Evolutionary conservation across 306 rosid genomes (phyloP).

Genomic region (Lupinus albus): DNA sequence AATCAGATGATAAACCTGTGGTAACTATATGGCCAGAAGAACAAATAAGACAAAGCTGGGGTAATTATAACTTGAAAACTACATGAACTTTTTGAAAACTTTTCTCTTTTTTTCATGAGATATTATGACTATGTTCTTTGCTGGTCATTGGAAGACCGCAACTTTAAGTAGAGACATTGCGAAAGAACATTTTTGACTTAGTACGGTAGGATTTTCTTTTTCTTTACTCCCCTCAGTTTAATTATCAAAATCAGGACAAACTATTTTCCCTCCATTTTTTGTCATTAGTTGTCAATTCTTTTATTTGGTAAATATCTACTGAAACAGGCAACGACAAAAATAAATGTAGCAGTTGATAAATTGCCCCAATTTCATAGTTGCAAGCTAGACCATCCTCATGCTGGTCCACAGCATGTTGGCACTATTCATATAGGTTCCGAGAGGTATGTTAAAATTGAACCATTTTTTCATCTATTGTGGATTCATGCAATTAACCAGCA

Average conservation of each 20-base stretch:
- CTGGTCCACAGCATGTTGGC: slow-evolving; percentile 85
- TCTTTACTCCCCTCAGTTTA: neutral
- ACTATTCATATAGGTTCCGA: slow-evolving; percentile 95
- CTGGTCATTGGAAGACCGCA: neutral
- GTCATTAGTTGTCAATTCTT: slow-evolving; percentile 29
- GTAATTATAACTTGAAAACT: neutral
- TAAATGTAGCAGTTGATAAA: slow-evolving; percentile 83
- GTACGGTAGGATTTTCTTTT: neutral
- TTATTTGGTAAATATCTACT: slow-evolving; percentile 44
- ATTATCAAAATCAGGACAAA: slow-evolving; percentile 18
- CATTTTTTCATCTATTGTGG: slow-evolving; percentile 9
- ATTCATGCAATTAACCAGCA: slow-evolving; percentile 20
- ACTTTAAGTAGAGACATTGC: neutral
- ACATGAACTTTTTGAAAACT: neutral
- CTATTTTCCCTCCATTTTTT: neutral
- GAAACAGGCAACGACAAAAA: slow-evolving; percentile 88
- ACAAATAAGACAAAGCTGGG: neutral
- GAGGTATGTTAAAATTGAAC: slow-evolving; percentile 52
- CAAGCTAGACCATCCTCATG: slow-evolving; percentile 55
- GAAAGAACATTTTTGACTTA: neutral
- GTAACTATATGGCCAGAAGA: neutral
- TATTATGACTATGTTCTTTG: slow-evolving; percentile 15
- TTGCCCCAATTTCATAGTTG: slow-evolving; percentile 80
- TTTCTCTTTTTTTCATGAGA: slow-evolving; percentile 11
- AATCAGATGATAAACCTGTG: slow-evolving; percentile 22